Evolutionary conservation across 495 filamentous ascomycete species (phyloP).

Genomic region (Podospora australis): DNA sequence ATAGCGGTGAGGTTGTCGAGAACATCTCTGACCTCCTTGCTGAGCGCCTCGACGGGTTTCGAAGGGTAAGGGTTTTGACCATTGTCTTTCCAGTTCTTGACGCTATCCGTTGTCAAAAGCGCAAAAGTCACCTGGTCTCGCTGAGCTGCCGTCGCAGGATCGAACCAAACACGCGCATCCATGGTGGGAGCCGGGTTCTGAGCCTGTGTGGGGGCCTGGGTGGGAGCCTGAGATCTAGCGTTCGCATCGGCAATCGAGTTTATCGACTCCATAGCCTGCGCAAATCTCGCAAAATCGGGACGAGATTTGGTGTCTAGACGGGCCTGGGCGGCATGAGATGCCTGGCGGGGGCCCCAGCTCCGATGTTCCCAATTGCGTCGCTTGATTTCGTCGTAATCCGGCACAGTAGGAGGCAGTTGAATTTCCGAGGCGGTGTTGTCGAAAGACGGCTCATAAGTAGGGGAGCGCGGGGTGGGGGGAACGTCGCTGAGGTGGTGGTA

Average conservation of each 20-base stretch:
- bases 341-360: background rate
- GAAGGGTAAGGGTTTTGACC: conserved; percentile 28
- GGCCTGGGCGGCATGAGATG: conserved; percentile 9
- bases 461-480: conserved; percentile 70
- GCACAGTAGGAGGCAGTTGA: conserved; percentile 10
- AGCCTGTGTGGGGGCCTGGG: background rate
- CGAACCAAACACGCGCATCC: conserved; percentile 2
- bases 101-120: conserved; percentile 30
- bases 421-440: conserved; percentile 11
- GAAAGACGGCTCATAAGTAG: conserved; percentile 31
- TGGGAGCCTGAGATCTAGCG: background rate
- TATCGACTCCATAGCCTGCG: too few relatives aligned
- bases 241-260: too few relatives aligned
- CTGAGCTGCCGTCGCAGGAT: conserved; percentile 1
- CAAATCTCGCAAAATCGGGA: too few relatives aligned
- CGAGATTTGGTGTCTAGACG: conserved; percentile 15
- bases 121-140: conserved; percentile 23
- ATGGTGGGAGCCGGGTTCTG: background rate
- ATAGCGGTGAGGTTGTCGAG: too few relatives aligned
- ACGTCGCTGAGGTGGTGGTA: conserved; percentile 70
- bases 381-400: conserved; percentile 27
- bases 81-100: conserved; percentile 26
- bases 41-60: conserved; percentile 16
- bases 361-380: background rate
- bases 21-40: conserved; percentile 26